Conservation (phyloP, 2,329 filamentous ascomycete species). For the Thermochaetoides dissita region DNA sequence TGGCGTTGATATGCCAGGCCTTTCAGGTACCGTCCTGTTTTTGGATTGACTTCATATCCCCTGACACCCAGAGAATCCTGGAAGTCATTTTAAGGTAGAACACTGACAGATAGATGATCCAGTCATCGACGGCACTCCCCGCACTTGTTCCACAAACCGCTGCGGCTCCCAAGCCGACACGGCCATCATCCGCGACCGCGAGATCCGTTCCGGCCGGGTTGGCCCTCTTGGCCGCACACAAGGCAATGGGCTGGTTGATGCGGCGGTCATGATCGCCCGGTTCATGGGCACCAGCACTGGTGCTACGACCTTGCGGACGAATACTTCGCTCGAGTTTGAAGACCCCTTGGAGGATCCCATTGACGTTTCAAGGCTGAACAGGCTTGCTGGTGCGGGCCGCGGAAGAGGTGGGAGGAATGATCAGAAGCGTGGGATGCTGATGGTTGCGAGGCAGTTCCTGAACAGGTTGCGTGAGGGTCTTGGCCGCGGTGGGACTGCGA, state of each 20-base stretch:
- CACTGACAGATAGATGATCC: background rate
- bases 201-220: slow-evolving; percentile 40
- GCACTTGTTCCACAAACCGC: slow-evolving; percentile 46
- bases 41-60: background rate
- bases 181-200: slow-evolving; percentile 50
- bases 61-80: too few relatives aligned
- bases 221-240: slow-evolving; percentile 50
- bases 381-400: background rate
- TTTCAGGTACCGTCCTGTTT: slow-evolving; percentile 25
- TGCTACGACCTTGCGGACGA: slow-evolving; percentile 10
- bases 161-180: slow-evolving; percentile 58
- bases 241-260: slow-evolving; percentile 43
- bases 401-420: background rate
- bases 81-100: too few relatives aligned
- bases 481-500: slow-evolving; percentile 21
- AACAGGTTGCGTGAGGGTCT: slow-evolving; percentile 6
- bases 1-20: slow-evolving; percentile 47
- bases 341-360: background rate
- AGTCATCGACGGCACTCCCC: slow-evolving; percentile 50
- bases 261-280: slow-evolving; percentile 39
- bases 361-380: slow-evolving; percentile 1
- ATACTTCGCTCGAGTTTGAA: slow-evolving; percentile 11
- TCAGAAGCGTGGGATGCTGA: background rate
- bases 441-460: slow-evolving; percentile 9
- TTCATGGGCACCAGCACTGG: slow-evolving; percentile 39